Base-by-base conservation (phyloP, 352 stramenopile genomes). In the Plasmopara viticola region DNA sequence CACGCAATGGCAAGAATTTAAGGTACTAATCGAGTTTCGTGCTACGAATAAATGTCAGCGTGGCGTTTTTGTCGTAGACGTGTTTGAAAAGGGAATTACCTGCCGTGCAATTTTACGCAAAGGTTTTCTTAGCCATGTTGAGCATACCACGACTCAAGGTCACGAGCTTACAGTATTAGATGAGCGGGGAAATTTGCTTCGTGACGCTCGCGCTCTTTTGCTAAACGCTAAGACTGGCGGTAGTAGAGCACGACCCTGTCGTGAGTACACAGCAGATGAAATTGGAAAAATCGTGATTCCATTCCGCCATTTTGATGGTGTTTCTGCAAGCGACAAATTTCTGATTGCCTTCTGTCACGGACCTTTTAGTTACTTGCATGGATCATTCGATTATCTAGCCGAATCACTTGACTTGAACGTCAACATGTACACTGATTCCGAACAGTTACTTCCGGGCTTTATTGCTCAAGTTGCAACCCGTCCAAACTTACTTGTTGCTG, bases 161-260 rank as follows among this genome's bases (percentile, higher is more conserved):
- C 70, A 85, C 28, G 64, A 83, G 44, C 70, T 87, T 44, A 57
- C 52, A 5, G 64, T 84, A 6, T 47, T 87, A 5, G 69, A 85
- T 48, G 76, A 87, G 44, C 53, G 35, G 39, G 73, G 70, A 25
- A 51, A 67, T 3, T 25, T 73, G 14, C 43, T 84, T 40, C 45
- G 44, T 10, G 70, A 78, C 33, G 64, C 58, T 9, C 57, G 53
- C 34, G 54, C 62, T 5, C 49, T 72, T 39, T 39, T 87, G 6
- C 64, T 76, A n/a, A 78, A 81, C 29, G 15, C 69, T 20, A 76
- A 73, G 15, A 28, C 53, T 43, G 64, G 68, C 37, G 39, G 44
- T 29, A 74, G 66, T 44, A 60, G 56, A 25, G 20, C 20, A 25
- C 20, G 20, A 25, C 3, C 20, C 20, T 1, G 20, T 3, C 20